Percentiles rank a stretch among this genome's conserved stretches.
phyloP scores from a whole-genome alignment of 805 yeast genomes.

The Lachancea cidri region DNA sequence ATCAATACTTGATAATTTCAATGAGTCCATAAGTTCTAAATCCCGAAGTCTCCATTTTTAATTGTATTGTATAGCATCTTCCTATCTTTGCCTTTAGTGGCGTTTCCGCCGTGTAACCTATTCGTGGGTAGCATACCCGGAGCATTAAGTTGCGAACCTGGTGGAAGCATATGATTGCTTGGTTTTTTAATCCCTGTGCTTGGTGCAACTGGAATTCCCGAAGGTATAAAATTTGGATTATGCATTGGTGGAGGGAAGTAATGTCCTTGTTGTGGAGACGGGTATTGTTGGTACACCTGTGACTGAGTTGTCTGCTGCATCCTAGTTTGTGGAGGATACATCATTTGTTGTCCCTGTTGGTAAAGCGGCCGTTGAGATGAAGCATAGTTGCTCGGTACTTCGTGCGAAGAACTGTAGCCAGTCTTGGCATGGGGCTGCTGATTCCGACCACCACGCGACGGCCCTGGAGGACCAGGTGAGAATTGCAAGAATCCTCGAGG shows the following conservation, averaged over 20 bases:
- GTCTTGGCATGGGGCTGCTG: too few relatives aligned
- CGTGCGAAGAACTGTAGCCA: too few relatives aligned
- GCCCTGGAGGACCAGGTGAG: too few relatives aligned
- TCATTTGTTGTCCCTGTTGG: not conserved
- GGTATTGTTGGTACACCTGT: not conserved
- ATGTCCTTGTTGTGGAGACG: not conserved
- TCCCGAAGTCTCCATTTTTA: slow-evolving; percentile 64
- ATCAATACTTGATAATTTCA: too few relatives aligned
- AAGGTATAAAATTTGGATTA: not conserved
- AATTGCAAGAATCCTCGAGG: too few relatives aligned
- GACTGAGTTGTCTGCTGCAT: not conserved
- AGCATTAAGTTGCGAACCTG: slow-evolving; percentile 9
- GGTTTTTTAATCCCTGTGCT: not conserved
- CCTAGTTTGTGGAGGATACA: not conserved
- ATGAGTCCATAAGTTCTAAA: slow-evolving; percentile 39
- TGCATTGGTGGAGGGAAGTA: not conserved
- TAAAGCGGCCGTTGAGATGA: not conserved
- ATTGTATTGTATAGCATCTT: slow-evolving; percentile 60
- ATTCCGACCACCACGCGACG: too few relatives aligned
- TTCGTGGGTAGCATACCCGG: slow-evolving; percentile 8
- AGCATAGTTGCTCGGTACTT: not conserved
- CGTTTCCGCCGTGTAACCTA: slow-evolving; percentile 40
- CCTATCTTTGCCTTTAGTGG: slow-evolving; percentile 40
- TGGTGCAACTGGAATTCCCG: not conserved
- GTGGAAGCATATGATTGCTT: slow-evolving; percentile 1